Evolutionary conservation across 73 alveolate species (phyloP), one percentile per base, ranked within the genome.

Genomic region (Paramecium octaurelia): DNA sequence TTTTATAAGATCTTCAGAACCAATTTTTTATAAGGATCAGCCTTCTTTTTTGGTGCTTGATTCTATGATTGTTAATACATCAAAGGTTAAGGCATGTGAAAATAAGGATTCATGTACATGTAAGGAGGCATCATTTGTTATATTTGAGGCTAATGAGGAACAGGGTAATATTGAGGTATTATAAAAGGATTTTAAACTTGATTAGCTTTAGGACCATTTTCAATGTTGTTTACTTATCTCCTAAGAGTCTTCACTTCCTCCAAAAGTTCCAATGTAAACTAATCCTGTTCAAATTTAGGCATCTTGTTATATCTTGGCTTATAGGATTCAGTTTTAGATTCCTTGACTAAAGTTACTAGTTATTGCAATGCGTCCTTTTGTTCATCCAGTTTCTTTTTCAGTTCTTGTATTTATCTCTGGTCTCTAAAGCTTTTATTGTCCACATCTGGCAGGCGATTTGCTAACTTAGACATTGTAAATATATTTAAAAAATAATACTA

Each of bases 71-170:
- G 42, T 42, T 64, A 27, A 18, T 64, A 64, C 84, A 64, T 64
- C 20, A 31, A 64, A 27, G 21, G 21, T 34, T 34, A 2, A 54
- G 69, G 69, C 84, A 64, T 64, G 6, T 64, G 16, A 64, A 6
- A 64, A 34, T 64, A 64, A 27, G 84, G 84, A 34, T 64, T 64
- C 84, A 64, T 64, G n/a, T 64, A 64, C 84, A 64, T 64, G 12
- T 64, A 64, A 5, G 84, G 84, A 27, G 84, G 84, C 27, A 64
- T 64, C 54, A 64, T 64, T 64, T 21, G 0, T 24, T 64, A 64
- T 24, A 31, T 27, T 64, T 64, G 27, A 31, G 42, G 46, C 31
- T 64, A 8, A 23, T 64, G 48, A 27, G 84, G 50, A 64, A 24
- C 4, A 0, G 54, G 84, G 4, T 27, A 8, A 64, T 64, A 64